phyloP scores from a whole-genome alignment of 106 monocot species.

The Vanilla planifolia region DNA sequence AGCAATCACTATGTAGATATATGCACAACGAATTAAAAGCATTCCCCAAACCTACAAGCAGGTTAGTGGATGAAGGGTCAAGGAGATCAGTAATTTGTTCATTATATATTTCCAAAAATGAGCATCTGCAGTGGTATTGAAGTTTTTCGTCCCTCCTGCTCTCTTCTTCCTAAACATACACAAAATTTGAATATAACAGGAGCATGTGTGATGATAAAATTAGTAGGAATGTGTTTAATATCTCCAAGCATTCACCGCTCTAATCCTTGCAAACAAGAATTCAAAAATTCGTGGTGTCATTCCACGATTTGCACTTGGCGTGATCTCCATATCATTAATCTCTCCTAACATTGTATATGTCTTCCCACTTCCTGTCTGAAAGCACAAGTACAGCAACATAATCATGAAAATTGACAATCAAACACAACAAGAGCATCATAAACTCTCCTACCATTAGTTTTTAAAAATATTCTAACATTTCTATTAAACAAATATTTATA shows the following conservation, averaged over 20 bases:
- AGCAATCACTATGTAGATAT: no score
- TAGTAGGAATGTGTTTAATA: neutral
- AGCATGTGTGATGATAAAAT: slow-evolving; percentile 8
- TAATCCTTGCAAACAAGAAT: slow-evolving; percentile 93
- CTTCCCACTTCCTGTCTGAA: slow-evolving; percentile 96
- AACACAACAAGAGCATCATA: neutral
- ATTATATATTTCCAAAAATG: slow-evolving; percentile 94
- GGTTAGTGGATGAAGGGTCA: slow-evolving; percentile 85
- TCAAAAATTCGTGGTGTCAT: slow-evolving; percentile 98
- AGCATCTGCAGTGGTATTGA: slow-evolving; percentile 87
- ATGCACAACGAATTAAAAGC: no score
- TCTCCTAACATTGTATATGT: slow-evolving; percentile 98
- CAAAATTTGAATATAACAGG: slow-evolving; percentile 7
- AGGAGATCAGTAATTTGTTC: slow-evolving; percentile 98
- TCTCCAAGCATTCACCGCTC: slow-evolving; percentile 44
- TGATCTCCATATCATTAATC: slow-evolving; percentile 56
- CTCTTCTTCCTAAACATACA: slow-evolving; percentile 72
- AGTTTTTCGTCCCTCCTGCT: slow-evolving; percentile 88
- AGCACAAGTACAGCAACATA: slow-evolving; percentile 9
- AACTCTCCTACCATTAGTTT: neutral
- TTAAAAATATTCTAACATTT: neutral
- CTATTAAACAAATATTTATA: neutral
- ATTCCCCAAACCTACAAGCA: slow-evolving; percentile 59
- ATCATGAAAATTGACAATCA: neutral
- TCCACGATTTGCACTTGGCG: slow-evolving; percentile 62